A percentile compares a stretch with the other conserved stretches of the same genome.
phyloP scores from a whole-genome alignment of 2,329 filamentous ascomycete genomes.

The Coniochaeta sp. region DNA sequence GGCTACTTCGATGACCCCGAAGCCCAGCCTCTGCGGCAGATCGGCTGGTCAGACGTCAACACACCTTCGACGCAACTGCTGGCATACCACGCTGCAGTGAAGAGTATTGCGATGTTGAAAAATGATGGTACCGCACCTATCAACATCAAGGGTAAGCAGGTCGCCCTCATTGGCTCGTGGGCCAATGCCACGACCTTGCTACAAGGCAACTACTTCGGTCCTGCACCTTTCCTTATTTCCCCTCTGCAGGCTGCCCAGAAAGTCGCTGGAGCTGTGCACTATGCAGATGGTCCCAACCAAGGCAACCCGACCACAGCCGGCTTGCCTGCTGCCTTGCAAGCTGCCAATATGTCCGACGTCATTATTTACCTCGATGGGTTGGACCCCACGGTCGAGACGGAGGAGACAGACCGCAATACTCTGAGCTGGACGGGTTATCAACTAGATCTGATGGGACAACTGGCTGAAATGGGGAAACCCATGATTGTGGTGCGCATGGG shows the following conservation, averaged over 20 bases:
- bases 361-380: slow-evolving; percentile 50
- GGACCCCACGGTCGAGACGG: slow-evolving; percentile 42
- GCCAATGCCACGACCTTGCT: slow-evolving; percentile 49
- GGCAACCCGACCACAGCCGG: slow-evolving; percentile 11
- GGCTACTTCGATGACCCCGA: slow-evolving; percentile 49
- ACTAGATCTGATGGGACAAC: slow-evolving; percentile 39
- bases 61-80: slow-evolving; percentile 45
- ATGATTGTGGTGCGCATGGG: slow-evolving; percentile 44
- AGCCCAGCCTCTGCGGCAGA: slow-evolving; percentile 39
- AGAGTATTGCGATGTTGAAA: slow-evolving; percentile 43
- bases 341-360: slow-evolving; percentile 26
- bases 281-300: slow-evolving; percentile 25
- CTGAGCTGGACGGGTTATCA: slow-evolving; percentile 46
- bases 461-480: slow-evolving; percentile 37
- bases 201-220: slow-evolving; percentile 52
- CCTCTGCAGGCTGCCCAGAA: slow-evolving; percentile 44
- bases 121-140: slow-evolving; percentile 34
- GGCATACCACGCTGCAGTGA: slow-evolving; percentile 44
- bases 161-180: slow-evolving; percentile 53
- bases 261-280: slow-evolving; percentile 31
- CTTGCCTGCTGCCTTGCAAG: slow-evolving; percentile 8
- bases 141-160: slow-evolving; percentile 33
- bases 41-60: slow-evolving; percentile 49
- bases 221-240: slow-evolving; percentile 45
- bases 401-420: slow-evolving; percentile 40